phyloP scores from a whole-genome alignment of 2,329 filamentous ascomycete genomes.

The Falciphora oryzae region DNA sequence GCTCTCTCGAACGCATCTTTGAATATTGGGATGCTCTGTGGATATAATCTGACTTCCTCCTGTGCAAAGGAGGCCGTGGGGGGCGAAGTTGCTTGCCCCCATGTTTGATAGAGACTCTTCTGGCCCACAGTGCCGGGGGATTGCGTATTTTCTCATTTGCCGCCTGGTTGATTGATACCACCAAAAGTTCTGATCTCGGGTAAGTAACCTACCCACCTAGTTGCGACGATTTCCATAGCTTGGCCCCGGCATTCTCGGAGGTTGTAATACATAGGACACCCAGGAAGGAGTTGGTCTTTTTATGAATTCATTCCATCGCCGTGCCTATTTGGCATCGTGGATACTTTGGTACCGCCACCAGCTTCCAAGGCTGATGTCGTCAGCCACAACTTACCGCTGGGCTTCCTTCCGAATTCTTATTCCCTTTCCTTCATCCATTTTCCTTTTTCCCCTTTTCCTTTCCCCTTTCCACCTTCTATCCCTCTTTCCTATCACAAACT shows the following conservation, averaged over 20 bases:
- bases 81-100: not conserved
- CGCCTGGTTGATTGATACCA: not conserved
- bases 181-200: conserved; percentile 1
- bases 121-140: too few relatives aligned
- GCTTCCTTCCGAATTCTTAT: too few relatives aligned
- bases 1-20: not conserved
- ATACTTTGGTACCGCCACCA: too few relatives aligned
- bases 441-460: too few relatives aligned
- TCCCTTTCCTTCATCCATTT: too few relatives aligned
- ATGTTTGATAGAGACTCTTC: not conserved
- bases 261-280: not conserved
- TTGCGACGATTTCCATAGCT: not conserved
- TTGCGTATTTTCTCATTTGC: not conserved
- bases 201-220: not conserved
- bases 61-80: not conserved
- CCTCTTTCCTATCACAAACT: too few relatives aligned
- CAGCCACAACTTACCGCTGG: too few relatives aligned
- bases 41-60: not conserved
- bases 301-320: not conserved
- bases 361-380: too few relatives aligned
- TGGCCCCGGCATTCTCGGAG: not conserved
- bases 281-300: not conserved
- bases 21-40: not conserved
- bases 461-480: too few relatives aligned
- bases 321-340: not conserved